Percentiles rank a stretch among this genome's conserved stretches.
Evolutionary conservation across 225 moss, liverwort and hornwort genomes (phyloP).

Genomic region (Marchantia paleacea): DNA sequence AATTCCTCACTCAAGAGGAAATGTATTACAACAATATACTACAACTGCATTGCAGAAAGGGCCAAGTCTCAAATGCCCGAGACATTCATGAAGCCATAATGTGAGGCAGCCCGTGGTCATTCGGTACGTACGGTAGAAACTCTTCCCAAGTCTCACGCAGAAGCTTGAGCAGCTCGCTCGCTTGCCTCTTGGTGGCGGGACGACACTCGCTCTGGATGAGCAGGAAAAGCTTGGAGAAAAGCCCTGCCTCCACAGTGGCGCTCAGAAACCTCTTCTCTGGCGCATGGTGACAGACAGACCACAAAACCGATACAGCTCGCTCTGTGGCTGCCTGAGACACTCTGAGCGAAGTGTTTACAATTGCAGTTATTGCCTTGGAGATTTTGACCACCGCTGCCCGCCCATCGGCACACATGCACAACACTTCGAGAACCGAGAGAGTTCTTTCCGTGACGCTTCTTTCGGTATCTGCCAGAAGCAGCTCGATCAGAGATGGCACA

Average conservation of each 20-base stretch:
- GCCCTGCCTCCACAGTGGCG: slow-evolving; percentile 24
- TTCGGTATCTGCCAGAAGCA: slow-evolving; percentile 29
- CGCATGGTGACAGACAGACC: slow-evolving; percentile 23
- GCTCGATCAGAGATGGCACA: slow-evolving; percentile 28
- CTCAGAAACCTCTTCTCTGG: slow-evolving; percentile 16
- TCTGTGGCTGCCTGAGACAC: slow-evolving; percentile 50
- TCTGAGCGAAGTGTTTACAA: slow-evolving; percentile 50
- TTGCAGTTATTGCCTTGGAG: slow-evolving; percentile 51
- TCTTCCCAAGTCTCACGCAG: slow-evolving; percentile 24
- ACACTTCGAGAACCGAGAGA: slow-evolving; percentile 21
- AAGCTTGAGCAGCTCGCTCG: slow-evolving; percentile 21
- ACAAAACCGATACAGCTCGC: slow-evolving; percentile 50
- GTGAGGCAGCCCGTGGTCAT: slow-evolving; percentile 16
- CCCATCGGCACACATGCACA: slow-evolving; percentile 59
- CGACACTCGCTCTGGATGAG: slow-evolving; percentile 29
- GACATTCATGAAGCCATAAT: slow-evolving; percentile 17
- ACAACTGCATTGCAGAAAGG: slow-evolving; percentile 6
- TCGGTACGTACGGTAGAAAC: slow-evolving; percentile 13
- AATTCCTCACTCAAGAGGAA: not conserved
- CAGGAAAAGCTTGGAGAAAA: slow-evolving; percentile 33
- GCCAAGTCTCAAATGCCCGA: not conserved
- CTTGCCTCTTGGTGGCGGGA: slow-evolving; percentile 25
- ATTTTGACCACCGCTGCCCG: slow-evolving; percentile 55
- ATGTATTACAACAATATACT: slow-evolving; percentile 5
- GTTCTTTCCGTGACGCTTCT: slow-evolving; percentile 21